phyloP scores from a whole-genome alignment of 164 flowering plant species.

The Vitis riparia region DNA sequence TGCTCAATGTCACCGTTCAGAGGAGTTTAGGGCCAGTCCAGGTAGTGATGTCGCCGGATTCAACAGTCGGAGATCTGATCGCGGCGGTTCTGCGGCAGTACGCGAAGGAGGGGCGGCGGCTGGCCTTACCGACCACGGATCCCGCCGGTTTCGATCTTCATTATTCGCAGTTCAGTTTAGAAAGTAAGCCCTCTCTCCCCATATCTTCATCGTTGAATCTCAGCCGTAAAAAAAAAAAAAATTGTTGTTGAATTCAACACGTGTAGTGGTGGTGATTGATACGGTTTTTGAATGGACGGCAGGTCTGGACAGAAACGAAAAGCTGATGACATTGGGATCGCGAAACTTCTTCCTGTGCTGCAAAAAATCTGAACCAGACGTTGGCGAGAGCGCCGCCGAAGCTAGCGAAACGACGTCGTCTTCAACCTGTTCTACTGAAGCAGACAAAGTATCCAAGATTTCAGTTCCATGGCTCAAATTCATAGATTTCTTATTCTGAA shows the following conservation, averaged over 20 bases:
- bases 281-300: slow-evolving; percentile 2
- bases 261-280: slow-evolving; percentile 7
- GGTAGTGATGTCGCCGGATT: slow-evolving; percentile 65
- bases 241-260: background rate
- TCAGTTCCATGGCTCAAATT: slow-evolving; percentile 61
- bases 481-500: slow-evolving; percentile 50
- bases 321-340: slow-evolving; percentile 72
- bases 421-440: slow-evolving; percentile 61
- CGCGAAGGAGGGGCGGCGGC: slow-evolving; percentile 73
- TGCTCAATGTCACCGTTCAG: slow-evolving; percentile 76
- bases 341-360: slow-evolving; percentile 84
- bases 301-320: slow-evolving; percentile 77
- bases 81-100: slow-evolving; percentile 58
- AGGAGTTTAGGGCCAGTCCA: slow-evolving; percentile 79
- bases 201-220: too few relatives aligned
- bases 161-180: slow-evolving; percentile 89
- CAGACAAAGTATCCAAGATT: slow-evolving; percentile 43
- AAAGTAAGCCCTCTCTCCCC: slow-evolving; percentile 45
- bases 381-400: background rate
- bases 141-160: slow-evolving; percentile 67
- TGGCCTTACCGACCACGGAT: slow-evolving; percentile 45
- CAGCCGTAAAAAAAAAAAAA: background rate
- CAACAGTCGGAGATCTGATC: slow-evolving; percentile 66
- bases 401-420: slow-evolving; percentile 23
- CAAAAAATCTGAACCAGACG: slow-evolving; percentile 14